Evolutionary conservation across 2,329 filamentous ascomycete species (phyloP).

Genomic region (Talaromyces sp.): DNA sequence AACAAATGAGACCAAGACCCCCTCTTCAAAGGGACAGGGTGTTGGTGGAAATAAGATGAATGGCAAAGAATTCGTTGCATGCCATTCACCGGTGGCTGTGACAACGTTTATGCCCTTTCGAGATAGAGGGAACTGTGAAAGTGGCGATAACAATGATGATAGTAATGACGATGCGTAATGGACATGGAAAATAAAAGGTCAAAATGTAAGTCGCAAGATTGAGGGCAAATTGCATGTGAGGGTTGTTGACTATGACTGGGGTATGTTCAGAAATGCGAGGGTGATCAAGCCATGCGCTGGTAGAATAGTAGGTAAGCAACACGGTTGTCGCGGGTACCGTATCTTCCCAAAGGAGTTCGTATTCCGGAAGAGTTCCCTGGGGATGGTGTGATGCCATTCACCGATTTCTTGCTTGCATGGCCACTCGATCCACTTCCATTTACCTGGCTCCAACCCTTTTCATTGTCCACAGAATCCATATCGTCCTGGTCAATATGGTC

Average conservation of each 20-base stretch:
- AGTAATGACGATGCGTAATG: slow-evolving; percentile 5
- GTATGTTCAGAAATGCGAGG: background rate
- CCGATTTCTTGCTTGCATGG: slow-evolving; percentile 70
- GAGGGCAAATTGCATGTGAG: background rate
- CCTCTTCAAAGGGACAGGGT: background rate
- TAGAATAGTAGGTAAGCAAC: slow-evolving; percentile 98
- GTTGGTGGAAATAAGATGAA: slow-evolving; percentile 3
- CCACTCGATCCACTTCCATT: slow-evolving; percentile 57
- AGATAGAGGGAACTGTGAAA: background rate
- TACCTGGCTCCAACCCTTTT: slow-evolving; percentile 79
- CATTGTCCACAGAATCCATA: slow-evolving; percentile 66
- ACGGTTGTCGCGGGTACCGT: slow-evolving; percentile 83
- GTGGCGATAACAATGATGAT: background rate
- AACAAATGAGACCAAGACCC: background rate
- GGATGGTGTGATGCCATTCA: slow-evolving; percentile 64
- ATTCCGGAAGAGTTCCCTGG: slow-evolving; percentile 57
- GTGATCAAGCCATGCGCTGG: slow-evolving; percentile 64
- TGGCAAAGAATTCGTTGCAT: slow-evolving; percentile 5
- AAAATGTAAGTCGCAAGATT: background rate
- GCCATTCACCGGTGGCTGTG: background rate
- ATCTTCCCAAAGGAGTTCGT: slow-evolving; percentile 59
- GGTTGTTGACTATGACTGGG: background rate
- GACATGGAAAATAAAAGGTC: background rate
- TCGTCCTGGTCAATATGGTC: slow-evolving; percentile 67
- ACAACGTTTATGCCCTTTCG: slow-evolving; percentile 17